Evolutionary conservation across 179 eudicot species (phyloP).

Genomic region (Monotropa hypopitys): DNA sequence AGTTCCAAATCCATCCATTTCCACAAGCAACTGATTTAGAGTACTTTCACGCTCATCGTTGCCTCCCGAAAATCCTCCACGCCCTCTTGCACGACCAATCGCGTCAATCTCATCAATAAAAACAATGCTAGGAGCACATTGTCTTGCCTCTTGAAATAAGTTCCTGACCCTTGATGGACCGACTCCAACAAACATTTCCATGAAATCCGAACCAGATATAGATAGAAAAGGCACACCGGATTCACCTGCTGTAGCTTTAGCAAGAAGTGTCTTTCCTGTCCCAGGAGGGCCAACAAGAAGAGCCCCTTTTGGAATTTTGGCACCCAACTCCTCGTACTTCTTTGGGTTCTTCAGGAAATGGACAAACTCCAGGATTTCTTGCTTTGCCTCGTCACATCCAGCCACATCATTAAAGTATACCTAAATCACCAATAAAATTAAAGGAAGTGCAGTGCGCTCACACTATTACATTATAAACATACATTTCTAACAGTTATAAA

Average conservation of each 20-base stretch:
- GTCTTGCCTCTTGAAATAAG: constrained; percentile 72
- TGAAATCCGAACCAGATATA: constrained; percentile 58
- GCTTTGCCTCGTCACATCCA: constrained; percentile 58
- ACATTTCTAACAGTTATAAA: neutral
- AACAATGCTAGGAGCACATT: constrained; percentile 82
- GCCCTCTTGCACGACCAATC: constrained; percentile 85
- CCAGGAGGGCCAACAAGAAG: constrained; percentile 72
- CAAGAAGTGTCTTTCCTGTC: constrained; percentile 63
- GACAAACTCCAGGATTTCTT: constrained; percentile 57
- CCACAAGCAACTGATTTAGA: constrained; percentile 78
- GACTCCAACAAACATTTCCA: constrained; percentile 74
- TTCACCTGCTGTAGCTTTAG: constrained; percentile 71
- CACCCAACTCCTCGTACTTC: constrained; percentile 48
- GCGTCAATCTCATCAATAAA: constrained; percentile 95
- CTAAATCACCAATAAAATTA: constrained; percentile 12
- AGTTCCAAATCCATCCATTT: constrained; percentile 95
- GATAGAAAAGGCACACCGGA: constrained; percentile 63
- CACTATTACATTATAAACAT: neutral
- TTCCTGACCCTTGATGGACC: constrained; percentile 67
- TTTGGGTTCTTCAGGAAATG: constrained; percentile 54
- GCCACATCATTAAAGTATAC: constrained; percentile 51
- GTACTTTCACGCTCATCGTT: constrained; percentile 92
- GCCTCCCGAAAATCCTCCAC: constrained; percentile 72
- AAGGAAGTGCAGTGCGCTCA: neutral
- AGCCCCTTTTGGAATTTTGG: constrained; percentile 55